Base-by-base conservation (phyloP, 352 stramenopile genomes). In the Phytophthora megakarya region DNA sequence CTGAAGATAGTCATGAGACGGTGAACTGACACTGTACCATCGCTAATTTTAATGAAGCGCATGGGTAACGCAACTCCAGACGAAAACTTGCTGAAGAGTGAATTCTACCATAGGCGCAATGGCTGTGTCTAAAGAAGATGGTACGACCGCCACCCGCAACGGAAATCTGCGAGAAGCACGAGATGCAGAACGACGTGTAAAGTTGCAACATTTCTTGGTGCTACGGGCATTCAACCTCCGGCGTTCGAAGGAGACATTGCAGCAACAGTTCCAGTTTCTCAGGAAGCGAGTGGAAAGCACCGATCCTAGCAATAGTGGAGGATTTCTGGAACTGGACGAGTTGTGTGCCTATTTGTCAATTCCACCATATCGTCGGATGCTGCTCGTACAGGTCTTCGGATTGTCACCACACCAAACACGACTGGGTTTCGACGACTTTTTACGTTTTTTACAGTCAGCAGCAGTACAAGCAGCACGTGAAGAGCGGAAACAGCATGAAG, bases 201-300 rank as follows among this genome's bases (percentile, higher is more conserved):
- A 93, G 64, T 62, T 93, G 58, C 84, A 95, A 59, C 73, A 90
- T 32, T 93, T 95, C 35, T 63, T 93, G 32, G 74, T 92, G 38
- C 75, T 93, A 58, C 89, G 89, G 38, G 87, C 87, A 16, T 95
- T 89, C 67, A 95, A 94, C 67, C 50, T 92, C 39, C 83, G 87
- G 23, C 76, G 78, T 32, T 56, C 65, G 18, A 79, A 75, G 51
- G 72, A 86, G 56, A 92, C 77, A 3, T 57, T 95, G 32, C 64
- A 67, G 3, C 68, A 94, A 60, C 87, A 93, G 53, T 92, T 95
- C 65, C 66, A 79, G 37, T 72, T 60, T 28, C 64, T 93, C 13
- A 70, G 70, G 40, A 75, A 75, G 38, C 56, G 38, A 10, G 45
- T 45, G 19, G 52, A 75, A 22, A 66, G 23, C 16, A 61, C 49